A percentile compares a stretch with the other conserved stretches of the same genome.
These are phyloP conservation scores for Talaromyces sp. DNA, from an alignment of 2,329 filamentous ascomycete genomes.

Conservation along the genomic window DNA sequence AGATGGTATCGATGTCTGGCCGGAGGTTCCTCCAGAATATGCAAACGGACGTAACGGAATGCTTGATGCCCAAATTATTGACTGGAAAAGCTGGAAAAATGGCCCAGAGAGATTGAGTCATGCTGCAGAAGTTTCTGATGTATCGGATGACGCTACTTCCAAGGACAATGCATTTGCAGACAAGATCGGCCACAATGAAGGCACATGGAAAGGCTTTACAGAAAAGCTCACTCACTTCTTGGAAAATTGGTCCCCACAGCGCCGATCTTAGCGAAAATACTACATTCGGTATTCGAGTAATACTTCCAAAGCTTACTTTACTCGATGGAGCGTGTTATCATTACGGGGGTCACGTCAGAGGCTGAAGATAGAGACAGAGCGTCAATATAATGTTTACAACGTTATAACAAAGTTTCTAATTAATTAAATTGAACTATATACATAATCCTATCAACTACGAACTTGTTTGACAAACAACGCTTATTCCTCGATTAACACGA, in stretches of 20 bases:
- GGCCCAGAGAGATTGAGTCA: background rate
- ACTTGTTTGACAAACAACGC: background rate
- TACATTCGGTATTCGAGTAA: background rate
- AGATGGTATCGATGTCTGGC: constrained; percentile 46
- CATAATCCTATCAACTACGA: background rate
- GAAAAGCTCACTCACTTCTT: background rate
- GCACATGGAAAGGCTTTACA: background rate
- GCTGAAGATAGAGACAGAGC: background rate
- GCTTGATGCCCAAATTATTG: background rate
- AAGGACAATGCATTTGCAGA: background rate
- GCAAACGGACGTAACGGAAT: constrained; percentile 7
- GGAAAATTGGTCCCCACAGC: background rate
- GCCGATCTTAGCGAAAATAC: background rate
- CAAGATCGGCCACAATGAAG: background rate
- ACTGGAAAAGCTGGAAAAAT: background rate
- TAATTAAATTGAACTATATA: background rate
- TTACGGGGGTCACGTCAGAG: background rate
- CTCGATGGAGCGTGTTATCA: background rate
- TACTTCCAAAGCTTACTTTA: too few species aligned
- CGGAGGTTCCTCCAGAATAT: constrained; percentile 21
- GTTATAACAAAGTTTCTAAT: background rate
- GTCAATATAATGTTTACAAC: background rate
- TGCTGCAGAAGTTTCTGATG: background rate
- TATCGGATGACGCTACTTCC: background rate
- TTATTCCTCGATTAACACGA: background rate